Percentiles rank a stretch among this genome's conserved stretches.
These are phyloP conservation scores for Plasmodium falciparum DNA, from an alignment of 169 alveolate species.

Conservation along the genomic window DNA sequence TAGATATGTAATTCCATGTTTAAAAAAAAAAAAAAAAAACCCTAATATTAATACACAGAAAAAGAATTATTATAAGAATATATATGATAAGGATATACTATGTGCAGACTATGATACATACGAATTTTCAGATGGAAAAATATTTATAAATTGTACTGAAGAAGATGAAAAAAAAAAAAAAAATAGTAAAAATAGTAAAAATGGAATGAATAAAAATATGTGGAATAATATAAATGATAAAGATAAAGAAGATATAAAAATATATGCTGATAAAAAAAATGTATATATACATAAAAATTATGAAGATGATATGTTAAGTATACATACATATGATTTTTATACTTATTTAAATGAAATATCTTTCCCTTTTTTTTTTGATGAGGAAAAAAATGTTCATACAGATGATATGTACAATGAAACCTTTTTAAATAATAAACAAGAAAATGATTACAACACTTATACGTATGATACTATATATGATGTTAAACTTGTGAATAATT, in stretches of 20 bases:
- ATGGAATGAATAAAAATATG: background rate
- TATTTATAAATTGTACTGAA: slow-evolving; percentile 1
- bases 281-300: slow-evolving; percentile 18
- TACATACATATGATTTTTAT: slow-evolving; percentile 40
- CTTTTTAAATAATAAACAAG: too few relatives aligned
- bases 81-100: background rate
- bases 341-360: slow-evolving; percentile 28
- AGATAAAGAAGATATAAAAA: background rate
- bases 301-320: slow-evolving; percentile 1
- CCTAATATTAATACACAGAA: background rate
- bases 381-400: background rate
- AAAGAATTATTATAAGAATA: background rate
- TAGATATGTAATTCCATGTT: slow-evolving; percentile 37
- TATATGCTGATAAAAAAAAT: slow-evolving; percentile 32
- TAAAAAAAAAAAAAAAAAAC: too few relatives aligned
- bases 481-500: background rate
- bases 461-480: background rate
- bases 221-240: background rate
- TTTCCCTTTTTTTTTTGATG: slow-evolving; percentile 4
- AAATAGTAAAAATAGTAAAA: background rate
- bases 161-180: background rate
- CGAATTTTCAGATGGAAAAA: slow-evolving; percentile 29
- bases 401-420: too few relatives aligned
- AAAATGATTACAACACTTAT: background rate
- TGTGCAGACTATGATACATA: slow-evolving; percentile 19